Evolutionary conservation across 345 rosid genomes (phyloP), one percentile per base, ranked within the genome.

Genomic region (Nephelium lappaceum): DNA sequence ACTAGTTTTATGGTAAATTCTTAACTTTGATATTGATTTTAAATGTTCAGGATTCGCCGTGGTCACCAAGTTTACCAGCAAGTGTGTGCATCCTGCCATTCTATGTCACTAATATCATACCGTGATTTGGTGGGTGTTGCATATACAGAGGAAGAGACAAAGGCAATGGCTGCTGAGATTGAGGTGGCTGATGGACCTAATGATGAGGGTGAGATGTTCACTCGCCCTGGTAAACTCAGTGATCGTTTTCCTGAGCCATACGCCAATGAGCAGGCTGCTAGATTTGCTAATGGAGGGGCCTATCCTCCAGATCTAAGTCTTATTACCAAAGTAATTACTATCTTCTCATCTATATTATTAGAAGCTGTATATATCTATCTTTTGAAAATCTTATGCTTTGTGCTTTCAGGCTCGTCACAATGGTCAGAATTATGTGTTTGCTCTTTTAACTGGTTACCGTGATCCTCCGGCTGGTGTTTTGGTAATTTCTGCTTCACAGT

Each of bases 201-300:
- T 71, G 98, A 97, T 84, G 99, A 97, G 93, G 98, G 98, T 77
- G 98, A 94, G 90, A 93, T 90, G 99, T 97, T 91, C 82, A 88
- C 95, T 7, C 98, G 99, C 77, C 98, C 99, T 76, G 98, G 99
- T 77, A 94, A 94, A 86, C 98, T 97, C 80, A 93, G 98, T 72
- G 99, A 94, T 87, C 98, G 97, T 45, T 86, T 94, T 72, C 98
- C 99, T 77, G 86, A 90, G 84, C 98, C 99, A 61, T 97, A 97
- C 81, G 19, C 93, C 1, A 97, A 97, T 79, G 99, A 97, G 82
- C 82, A 84, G 83, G 99, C 99, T 14, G 99, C 99, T 79, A 93
- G 98, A 87, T 97, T 94, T 87, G 99, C 99, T 49, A 97, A 97
- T 91, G 99, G 99, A 81, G 99, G 99, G 81, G 99, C 99, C 5